These are phyloP conservation scores for Chalciporus sphaerocephalus DNA, from an alignment of 768 basidiomycete species.

Conservation along the genomic window DNA sequence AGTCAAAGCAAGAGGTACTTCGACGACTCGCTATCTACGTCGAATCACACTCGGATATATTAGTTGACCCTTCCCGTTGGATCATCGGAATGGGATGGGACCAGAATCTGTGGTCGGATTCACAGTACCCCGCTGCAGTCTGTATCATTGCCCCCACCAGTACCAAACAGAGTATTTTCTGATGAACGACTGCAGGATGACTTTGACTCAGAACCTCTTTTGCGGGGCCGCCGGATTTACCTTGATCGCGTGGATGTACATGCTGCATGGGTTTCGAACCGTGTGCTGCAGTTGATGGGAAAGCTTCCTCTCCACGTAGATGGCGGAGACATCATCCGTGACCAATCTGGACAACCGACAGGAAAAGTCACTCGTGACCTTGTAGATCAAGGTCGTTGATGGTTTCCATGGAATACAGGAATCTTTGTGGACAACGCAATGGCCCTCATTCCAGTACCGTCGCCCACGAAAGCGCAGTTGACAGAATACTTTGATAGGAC, in stretches of 20 bases:
- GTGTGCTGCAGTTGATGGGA: slow-evolving; percentile 61
- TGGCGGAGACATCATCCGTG: slow-evolving; percentile 74
- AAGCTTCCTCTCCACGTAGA: slow-evolving; percentile 58
- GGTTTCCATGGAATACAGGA: slow-evolving; percentile 35
- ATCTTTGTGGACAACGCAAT: slow-evolving; percentile 89
- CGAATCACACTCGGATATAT: slow-evolving; percentile 50
- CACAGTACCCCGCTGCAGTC: slow-evolving; percentile 71
- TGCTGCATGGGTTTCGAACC: slow-evolving; percentile 80
- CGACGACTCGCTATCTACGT: slow-evolving; percentile 58
- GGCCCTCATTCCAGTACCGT: slow-evolving; percentile 62
- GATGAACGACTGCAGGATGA: slow-evolving; percentile 49
- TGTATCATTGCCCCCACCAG: slow-evolving; percentile 21
- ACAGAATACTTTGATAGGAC: slow-evolving; percentile 62
- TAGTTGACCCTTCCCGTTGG: slow-evolving; percentile 56
- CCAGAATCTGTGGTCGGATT: slow-evolving; percentile 71
- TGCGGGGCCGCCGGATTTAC: slow-evolving; percentile 66
- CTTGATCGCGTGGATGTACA: slow-evolving; percentile 79
- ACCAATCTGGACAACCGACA: slow-evolving; percentile 58
- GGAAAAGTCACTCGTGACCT: slow-evolving; percentile 36
- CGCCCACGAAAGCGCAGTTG: slow-evolving; percentile 52
- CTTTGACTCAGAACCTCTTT: slow-evolving; percentile 62
- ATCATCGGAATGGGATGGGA: slow-evolving; percentile 92
- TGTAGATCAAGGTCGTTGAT: not conserved
- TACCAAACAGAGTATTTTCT: not conserved
- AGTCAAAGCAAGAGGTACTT: slow-evolving; percentile 61